Evolutionary conservation across 768 basidiomycete species (phyloP).

Genomic region (Boletus barrowsii): DNA sequence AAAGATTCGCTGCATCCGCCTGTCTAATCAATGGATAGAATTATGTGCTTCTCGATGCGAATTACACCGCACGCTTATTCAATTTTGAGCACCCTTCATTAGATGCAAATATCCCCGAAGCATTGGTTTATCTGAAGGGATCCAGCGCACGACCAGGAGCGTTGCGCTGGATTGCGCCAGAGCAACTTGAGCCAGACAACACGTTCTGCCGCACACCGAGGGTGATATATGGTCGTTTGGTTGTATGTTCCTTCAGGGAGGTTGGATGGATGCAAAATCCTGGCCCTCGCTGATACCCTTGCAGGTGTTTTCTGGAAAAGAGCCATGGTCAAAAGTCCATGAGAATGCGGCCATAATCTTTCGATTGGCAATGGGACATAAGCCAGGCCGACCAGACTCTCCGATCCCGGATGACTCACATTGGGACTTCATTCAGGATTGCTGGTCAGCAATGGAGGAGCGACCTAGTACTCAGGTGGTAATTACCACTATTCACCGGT

Average conservation of each 20-base stretch:
- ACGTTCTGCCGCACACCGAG: slow-evolving; percentile 1
- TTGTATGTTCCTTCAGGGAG: slow-evolving; percentile 30
- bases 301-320: slow-evolving; percentile 6
- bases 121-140: too few relatives aligned
- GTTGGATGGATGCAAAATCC: background rate
- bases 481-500: background rate
- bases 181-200: background rate
- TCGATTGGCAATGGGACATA: background rate
- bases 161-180: background rate
- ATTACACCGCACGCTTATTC: slow-evolving; percentile 9
- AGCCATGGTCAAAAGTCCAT: slow-evolving; percentile 9
- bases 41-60: slow-evolving; percentile 12
- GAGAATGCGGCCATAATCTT: slow-evolving; percentile 5
- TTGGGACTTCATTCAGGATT: background rate
- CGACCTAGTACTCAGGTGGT: background rate
- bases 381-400: slow-evolving; percentile 2
- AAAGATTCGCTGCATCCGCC: background rate
- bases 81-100: slow-evolving; percentile 1
- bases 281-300: background rate
- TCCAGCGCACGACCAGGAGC: background rate
- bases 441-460: background rate
- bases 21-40: background rate
- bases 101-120: too few relatives aligned
- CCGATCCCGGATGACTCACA: background rate
- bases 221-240: slow-evolving; percentile 16